Conservation (phyloP, 345 rosid species). For the Hypericum androsaemum region DNA sequence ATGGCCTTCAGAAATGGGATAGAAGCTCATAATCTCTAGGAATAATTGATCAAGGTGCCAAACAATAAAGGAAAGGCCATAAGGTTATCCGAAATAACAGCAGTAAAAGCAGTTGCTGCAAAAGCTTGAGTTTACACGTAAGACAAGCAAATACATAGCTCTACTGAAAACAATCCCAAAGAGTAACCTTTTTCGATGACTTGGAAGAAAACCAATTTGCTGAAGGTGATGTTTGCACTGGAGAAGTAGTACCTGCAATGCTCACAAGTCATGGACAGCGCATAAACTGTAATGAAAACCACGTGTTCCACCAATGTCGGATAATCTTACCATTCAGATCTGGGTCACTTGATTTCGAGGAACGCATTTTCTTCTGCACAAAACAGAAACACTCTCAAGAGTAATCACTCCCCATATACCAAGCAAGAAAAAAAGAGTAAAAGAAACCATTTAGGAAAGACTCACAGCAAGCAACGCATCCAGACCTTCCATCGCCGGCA, state of each 20-base stretch:
- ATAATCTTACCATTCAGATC: slow-evolving; percentile 43
- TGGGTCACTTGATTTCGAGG: slow-evolving; percentile 35
- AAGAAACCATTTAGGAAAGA: background rate
- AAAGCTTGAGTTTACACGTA: too few relatives aligned
- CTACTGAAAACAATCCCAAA: background rate
- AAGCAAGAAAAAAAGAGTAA: background rate
- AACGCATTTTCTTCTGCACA: slow-evolving; percentile 50
- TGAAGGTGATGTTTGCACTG: slow-evolving; percentile 38
- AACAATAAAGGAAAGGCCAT: too few relatives aligned
- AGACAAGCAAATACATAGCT: too few relatives aligned
- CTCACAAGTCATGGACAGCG: slow-evolving; percentile 8
- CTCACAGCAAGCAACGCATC: slow-evolving; percentile 46
- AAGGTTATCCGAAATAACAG: too few relatives aligned
- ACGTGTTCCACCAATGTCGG: too few relatives aligned
- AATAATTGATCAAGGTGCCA: too few relatives aligned
- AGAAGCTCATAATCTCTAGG: too few relatives aligned
- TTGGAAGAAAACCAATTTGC: slow-evolving; percentile 77
- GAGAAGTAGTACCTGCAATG: slow-evolving; percentile 45
- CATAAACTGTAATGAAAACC: background rate
- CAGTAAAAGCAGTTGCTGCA: too few relatives aligned
- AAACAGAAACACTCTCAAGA: slow-evolving; percentile 4
- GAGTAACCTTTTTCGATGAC: slow-evolving; percentile 64
- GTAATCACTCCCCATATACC: background rate
- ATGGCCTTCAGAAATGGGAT: too few relatives aligned
- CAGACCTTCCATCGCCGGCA: slow-evolving; percentile 73